Base-by-base conservation (phyloP, 768 basidiomycete genomes). In the Collybiopsis confluens region DNA sequence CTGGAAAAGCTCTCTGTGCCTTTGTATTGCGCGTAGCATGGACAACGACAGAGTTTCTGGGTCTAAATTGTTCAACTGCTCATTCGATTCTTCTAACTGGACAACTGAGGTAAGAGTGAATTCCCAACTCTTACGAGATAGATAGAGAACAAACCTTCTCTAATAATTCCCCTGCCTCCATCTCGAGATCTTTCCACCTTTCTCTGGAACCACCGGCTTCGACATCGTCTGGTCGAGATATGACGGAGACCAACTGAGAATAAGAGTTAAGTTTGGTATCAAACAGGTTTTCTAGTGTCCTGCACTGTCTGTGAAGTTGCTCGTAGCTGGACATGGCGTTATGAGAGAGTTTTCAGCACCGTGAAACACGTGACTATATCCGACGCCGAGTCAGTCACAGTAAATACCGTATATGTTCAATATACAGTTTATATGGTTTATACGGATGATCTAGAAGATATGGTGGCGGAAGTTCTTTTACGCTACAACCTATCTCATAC, bases 261-360 rank as follows among this genome's bases (percentile, higher is more conserved):
- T 98, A 98, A 9, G 91, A 78, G 1, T 92, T 92, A 27, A 99
- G 78, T 67, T 97, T 96, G 28, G 88, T 74, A 65, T 97, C 92
- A 58, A 98, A 89, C 21, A 92, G 79, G 43, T 92, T 92, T 66
- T 98, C 96, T 24, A 98, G 83, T 4, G 94, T 94, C 62, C 95
- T 79, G 70, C 92, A 92, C 69, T 96, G 93, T 51, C 93, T 76
- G 62, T 97, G 90, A 28, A 98, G 78, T 52, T 87, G 81, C 61
- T 98, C 96, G 73, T 94, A 95, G 60, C 74, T 83, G 54, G 86
- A 76, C 88, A 90, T 92, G 53, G 52, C 56, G 56, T 44, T 35
- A 10, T 3, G 4, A 35, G 6, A 24, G 16, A n/a, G n/a, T n/a
- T n/a, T n/a, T n/a, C n/a, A n/a, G n/a, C n/a, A n/a, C n/a, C n/a